Evolutionary conservation across 148 eudicot species (phyloP).

Genomic region (Rhododendron vialii): DNA sequence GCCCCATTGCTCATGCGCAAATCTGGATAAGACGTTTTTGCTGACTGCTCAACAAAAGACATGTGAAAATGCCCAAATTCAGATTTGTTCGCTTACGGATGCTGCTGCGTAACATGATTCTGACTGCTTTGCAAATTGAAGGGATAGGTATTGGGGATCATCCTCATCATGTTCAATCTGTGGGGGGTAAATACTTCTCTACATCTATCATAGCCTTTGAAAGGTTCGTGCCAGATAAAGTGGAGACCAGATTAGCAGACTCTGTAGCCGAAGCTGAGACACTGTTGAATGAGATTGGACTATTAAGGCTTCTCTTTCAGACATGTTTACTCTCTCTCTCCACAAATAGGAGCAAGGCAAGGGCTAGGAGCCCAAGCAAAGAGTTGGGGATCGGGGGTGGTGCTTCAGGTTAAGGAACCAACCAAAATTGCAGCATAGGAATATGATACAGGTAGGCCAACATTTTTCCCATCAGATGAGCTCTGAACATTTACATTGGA

Average conservation of each 20-base stretch:
- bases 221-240: slow-evolving; percentile 52
- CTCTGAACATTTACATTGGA: slow-evolving; percentile 32
- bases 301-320: slow-evolving; percentile 43
- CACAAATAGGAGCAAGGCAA: slow-evolving; percentile 53
- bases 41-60: slow-evolving; percentile 35
- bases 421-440: slow-evolving; percentile 65
- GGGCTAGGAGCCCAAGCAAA: slow-evolving; percentile 59
- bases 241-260: slow-evolving; percentile 38
- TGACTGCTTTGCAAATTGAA: slow-evolving; percentile 42
- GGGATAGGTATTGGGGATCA: slow-evolving; percentile 27
- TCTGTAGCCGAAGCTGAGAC: slow-evolving; percentile 27
- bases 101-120: slow-evolving; percentile 13
- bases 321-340: slow-evolving; percentile 38
- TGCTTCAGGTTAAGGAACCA: slow-evolving; percentile 59
- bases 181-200: slow-evolving; percentile 35
- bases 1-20: not conserved
- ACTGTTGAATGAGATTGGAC: slow-evolving; percentile 32
- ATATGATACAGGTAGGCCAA: slow-evolving; percentile 35
- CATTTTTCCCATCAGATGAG: slow-evolving; percentile 27
- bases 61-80: slow-evolving; percentile 39
- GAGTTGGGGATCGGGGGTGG: slow-evolving; percentile 66
- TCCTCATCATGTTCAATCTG: slow-evolving; percentile 34
- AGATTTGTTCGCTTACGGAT: slow-evolving; percentile 36
- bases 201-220: slow-evolving; percentile 39
- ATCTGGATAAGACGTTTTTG: slow-evolving; percentile 20